Evolutionary conservation across 768 basidiomycete species (phyloP).

Genomic region (Amanita jacksonii): DNA sequence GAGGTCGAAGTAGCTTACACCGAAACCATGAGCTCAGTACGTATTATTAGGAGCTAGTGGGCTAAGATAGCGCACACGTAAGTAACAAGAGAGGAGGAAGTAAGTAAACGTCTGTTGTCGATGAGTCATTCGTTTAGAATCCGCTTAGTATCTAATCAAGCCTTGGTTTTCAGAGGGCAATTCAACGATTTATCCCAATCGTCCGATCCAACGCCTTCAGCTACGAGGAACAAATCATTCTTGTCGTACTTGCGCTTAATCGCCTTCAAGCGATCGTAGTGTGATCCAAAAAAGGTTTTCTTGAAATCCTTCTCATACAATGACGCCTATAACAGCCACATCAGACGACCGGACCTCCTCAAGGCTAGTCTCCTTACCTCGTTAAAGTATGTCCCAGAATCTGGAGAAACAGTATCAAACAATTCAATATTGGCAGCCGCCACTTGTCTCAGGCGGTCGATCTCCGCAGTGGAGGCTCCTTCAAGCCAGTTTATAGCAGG

Average conservation of each 20-base stretch:
- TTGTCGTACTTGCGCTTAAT: slow-evolving; percentile 42
- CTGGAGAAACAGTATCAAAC: neutral
- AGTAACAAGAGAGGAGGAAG: no score
- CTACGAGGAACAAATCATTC: slow-evolving; percentile 32
- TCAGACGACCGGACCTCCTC: neutral
- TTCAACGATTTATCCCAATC: slow-evolving; percentile 29
- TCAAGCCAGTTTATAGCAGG: slow-evolving; percentile 18
- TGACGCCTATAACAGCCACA: slow-evolving; percentile 27
- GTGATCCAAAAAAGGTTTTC: slow-evolving; percentile 35
- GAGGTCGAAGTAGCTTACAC: slow-evolving; percentile 26
- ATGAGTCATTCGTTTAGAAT: no score
- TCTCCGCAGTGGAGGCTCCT: neutral
- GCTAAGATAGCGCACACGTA: no score
- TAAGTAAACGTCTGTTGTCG: no score
- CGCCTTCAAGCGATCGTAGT: slow-evolving; percentile 27
- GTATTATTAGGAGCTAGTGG: no score
- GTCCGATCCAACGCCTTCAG: slow-evolving; percentile 40
- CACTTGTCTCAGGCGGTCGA: slow-evolving; percentile 9
- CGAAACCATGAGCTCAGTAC: no score
- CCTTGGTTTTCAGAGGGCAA: no score
- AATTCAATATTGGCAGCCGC: slow-evolving; percentile 12
- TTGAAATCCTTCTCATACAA: slow-evolving; percentile 31
- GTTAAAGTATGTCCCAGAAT: neutral
- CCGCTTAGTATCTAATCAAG: no score
- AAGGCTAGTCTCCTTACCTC: neutral